phyloP scores from a whole-genome alignment of 73 alveolate genomes.

The Blepharisma stoltei region DNA sequence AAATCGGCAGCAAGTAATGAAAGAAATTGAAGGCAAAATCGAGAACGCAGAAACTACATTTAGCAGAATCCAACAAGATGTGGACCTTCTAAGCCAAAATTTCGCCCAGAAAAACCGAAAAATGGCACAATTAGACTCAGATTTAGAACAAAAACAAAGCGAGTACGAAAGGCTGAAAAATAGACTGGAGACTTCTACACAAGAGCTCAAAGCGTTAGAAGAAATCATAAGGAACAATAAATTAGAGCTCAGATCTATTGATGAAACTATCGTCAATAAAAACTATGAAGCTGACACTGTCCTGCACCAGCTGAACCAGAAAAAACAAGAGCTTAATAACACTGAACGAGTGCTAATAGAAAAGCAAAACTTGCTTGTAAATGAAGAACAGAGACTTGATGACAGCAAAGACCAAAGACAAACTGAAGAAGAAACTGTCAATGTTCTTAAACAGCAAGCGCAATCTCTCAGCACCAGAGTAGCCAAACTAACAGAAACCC shows the following conservation, averaged over 20 bases:
- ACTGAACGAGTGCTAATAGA: not conserved
- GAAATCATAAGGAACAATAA: not conserved
- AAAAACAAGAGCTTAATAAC: not conserved
- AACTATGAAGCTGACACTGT: not conserved
- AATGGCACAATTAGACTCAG: not conserved
- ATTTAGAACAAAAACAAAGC: not conserved
- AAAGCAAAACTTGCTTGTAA: not conserved
- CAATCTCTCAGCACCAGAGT: not conserved
- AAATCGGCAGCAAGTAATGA: not conserved
- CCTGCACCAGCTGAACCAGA: not conserved
- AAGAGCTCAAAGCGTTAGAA: not conserved
- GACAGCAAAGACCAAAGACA: not conserved
- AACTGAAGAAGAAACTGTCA: constrained; percentile 15
- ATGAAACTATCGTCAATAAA: not conserved
- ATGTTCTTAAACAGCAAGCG: not conserved
- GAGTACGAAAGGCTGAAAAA: not conserved
- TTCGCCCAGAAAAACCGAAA: not conserved
- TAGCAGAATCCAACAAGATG: not conserved
- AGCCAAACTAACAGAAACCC: constrained; percentile 11
- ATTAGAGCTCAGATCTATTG: not conserved
- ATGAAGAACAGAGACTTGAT: not conserved
- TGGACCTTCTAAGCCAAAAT: not conserved
- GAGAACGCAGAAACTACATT: not conserved
- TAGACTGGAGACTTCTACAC: not conserved
- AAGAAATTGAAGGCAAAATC: not conserved